Percentiles rank a stretch among this genome's conserved stretches.
These are phyloP conservation scores for Phialophora tarda DNA, from an alignment of 2,329 filamentous ascomycete species.

Conservation along the genomic window DNA sequence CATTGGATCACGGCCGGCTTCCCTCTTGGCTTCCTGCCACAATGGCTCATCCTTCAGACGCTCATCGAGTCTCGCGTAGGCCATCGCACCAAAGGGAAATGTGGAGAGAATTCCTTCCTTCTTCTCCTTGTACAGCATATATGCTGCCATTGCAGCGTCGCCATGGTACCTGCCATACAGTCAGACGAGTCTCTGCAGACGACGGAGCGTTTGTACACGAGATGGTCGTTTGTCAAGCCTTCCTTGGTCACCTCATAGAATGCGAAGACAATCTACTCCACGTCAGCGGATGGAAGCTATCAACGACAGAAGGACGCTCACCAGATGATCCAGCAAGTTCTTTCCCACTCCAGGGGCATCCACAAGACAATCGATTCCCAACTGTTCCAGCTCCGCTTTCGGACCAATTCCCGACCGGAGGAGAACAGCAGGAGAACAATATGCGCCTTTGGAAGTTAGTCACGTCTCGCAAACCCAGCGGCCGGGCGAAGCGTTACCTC, in stretches of 20 bases:
- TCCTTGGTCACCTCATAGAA: slow-evolving; percentile 64
- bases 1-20: slow-evolving; percentile 66
- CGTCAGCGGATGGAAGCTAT: slow-evolving; percentile 37
- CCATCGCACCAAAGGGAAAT: slow-evolving; percentile 68
- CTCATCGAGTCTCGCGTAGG: slow-evolving; percentile 66
- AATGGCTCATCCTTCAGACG: slow-evolving; percentile 60
- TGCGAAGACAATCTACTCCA: slow-evolving; percentile 58
- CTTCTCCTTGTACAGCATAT: slow-evolving; percentile 62
- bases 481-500: slow-evolving; percentile 40
- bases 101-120: slow-evolving; percentile 64
- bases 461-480: no score
- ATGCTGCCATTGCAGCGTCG: slow-evolving; percentile 57
- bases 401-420: slow-evolving; percentile 61
- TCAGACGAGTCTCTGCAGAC: slow-evolving; percentile 4
- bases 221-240: slow-evolving; percentile 61
- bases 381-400: slow-evolving; percentile 49
- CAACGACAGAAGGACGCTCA: slow-evolving; percentile 40
- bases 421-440: slow-evolving; percentile 60
- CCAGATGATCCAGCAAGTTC: slow-evolving; percentile 60
- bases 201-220: slow-evolving; percentile 44
- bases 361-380: slow-evolving; percentile 53
- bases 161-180: slow-evolving; percentile 53
- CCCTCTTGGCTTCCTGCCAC: slow-evolving; percentile 58
- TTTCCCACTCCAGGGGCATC: slow-evolving; percentile 60
- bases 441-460: slow-evolving; percentile 47